Percentiles rank a stretch among this genome's conserved stretches.
Evolutionary conservation across 176 grass and related monocot genomes (phyloP).

Genomic region (Rhynchospora breviuscula): DNA sequence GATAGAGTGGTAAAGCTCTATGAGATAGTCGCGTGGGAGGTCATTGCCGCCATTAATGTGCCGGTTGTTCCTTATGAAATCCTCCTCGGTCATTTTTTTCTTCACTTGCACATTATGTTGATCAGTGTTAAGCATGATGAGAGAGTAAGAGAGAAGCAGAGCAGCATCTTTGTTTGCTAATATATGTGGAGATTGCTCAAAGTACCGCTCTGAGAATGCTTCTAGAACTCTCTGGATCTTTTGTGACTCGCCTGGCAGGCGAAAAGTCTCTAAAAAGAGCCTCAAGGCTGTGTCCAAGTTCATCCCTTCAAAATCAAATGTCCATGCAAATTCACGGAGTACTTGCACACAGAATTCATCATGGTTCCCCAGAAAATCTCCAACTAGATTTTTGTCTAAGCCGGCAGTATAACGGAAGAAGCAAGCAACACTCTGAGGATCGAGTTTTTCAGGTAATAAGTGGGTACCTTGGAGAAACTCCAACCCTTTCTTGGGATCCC

Average conservation of each 20-base stretch:
- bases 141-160: conserved; percentile 78
- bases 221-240: conserved; percentile 99
- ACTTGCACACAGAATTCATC: conserved; percentile 99
- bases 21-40: conserved; percentile 83
- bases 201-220: conserved; percentile 97
- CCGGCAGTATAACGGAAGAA: conserved; percentile 92
- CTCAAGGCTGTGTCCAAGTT: conserved; percentile 91
- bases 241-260: conserved; percentile 92
- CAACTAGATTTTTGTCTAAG: conserved; percentile 95
- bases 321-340: conserved; percentile 88
- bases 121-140: conserved; percentile 99
- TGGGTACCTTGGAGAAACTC: conserved; percentile 99
- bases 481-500: conserved; percentile 96
- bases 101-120: conserved; percentile 99
- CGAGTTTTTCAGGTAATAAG: conserved; percentile 94
- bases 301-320: conserved; percentile 92
- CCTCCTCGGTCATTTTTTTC: conserved; percentile 99
- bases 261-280: conserved; percentile 90
- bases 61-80: conserved; percentile 97
- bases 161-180: conserved; percentile 95
- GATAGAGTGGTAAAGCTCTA: conserved; percentile 84
- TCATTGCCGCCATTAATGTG: conserved; percentile 92
- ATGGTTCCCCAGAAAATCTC: conserved; percentile 97
- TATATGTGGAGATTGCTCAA: conserved; percentile 79
- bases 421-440: conserved; percentile 95